Evolutionary conservation across 2,329 filamentous ascomycete genomes (phyloP), one percentile per base, ranked within the genome.

Genomic region (Madurella fahalii): DNA sequence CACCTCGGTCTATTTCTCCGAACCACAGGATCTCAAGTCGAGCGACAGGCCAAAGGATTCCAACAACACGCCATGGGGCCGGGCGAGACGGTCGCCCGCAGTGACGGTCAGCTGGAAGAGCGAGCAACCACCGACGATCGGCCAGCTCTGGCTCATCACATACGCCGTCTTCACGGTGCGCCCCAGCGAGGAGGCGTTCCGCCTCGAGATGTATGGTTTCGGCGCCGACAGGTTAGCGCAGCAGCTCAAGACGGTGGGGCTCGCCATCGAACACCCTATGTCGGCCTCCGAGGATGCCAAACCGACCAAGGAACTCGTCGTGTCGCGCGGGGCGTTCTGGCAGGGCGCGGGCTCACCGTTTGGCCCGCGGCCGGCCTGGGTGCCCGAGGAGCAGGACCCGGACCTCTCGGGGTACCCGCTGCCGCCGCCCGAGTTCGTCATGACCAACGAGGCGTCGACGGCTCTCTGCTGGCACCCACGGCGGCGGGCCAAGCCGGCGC

Each of bases 341-440:
- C 85, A 87, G 64, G 85, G 85, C 44, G 85, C 85, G 31, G 84
- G 79, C 16, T 86, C 84, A 1, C 85, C 85, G 7, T 79, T 86
- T 53, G 85, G 85, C 11, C 73, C 83, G 44, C 83, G 83, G 18
- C 77, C 84, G 2, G 76, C 78, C 56, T 87, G 85, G 85, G 75
- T 77, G 7, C 76, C 81, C 2, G 73, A 75, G 42, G 71, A 77
- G 46, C 13, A 71, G 31, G 44, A 52, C 72, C 50, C 70, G 72
- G 40, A 74, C 32, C 53, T 61, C 18, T 58, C 62, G 12, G 25
- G 71, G 17, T 75, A 76, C 63, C 79, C 78, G n/a, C 62, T 76
- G 16, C 74, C 77, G 5, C 75, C 79, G 4, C 69, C 77, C 25
- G 73, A 76, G 53, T 73, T 80, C 65, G 75, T 73, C 47, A 70